Evolutionary conservation across 345 rosid genomes (phyloP), one percentile per base, ranked within the genome.

Genomic region (Eucalyptus polyanthemos): DNA sequence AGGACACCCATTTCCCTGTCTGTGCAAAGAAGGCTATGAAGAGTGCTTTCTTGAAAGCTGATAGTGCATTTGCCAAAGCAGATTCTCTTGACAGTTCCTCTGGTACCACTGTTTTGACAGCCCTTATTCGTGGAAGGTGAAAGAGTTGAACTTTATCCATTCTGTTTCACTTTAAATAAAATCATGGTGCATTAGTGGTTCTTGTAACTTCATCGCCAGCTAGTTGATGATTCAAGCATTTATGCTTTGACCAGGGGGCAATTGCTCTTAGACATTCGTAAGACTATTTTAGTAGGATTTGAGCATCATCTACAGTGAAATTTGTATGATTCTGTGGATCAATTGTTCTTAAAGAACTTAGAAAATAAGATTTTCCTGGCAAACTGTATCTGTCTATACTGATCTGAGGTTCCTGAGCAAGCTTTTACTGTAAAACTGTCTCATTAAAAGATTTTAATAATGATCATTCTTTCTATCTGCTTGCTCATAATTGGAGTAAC

Each of bases 21-120:
- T 87, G 91, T 50, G 83, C 69, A 6, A 86, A 88, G 86, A 90
- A 92, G 88, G 91, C 93, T 24, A 86, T 90, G 25, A 89, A 76
- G 86, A 87, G 91, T 67, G 93, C 93, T 87, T 92, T 92, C 86
- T 29, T 90, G 88, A 91, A 86, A 89, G 91, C 93, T 13, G 93
- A 91, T 88, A 56, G 50, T 6, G 91, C 90, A 50, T 90, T 90
- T 90, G 88, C 91, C 49, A 88, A 85, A 80, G 90, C 88, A 65
- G 87, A 47, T 65, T 92, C 91, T 42, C 89, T 92, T 4, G 92
- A 92, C 60, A 88, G 44, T 7, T 14, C 91, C 22, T 92, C 90
- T 27, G 93, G 93, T 60, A 92, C 93, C 47, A 92, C 92, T 16
- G 93, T 90, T 16, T 88, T 92, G 51, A 89, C 93, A 17, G 92